Evolutionary conservation across 116 monocot genomes (phyloP), one percentile per base, ranked within the genome.

Genomic region (Trichopus zeylanicus): DNA sequence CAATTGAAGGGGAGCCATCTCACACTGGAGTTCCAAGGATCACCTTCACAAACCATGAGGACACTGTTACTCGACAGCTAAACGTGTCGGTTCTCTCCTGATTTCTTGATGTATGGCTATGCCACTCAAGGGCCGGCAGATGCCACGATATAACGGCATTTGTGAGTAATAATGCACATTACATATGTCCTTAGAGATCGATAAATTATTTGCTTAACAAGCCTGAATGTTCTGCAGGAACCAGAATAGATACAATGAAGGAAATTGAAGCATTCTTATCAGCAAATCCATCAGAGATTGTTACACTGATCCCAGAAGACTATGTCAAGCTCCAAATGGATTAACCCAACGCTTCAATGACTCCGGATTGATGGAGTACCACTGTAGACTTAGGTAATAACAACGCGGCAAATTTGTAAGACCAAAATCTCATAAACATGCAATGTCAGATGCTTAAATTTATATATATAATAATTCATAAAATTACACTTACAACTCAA

Each of bases 231-330:
- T n/a, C n/a, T n/a, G n/a, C 48, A 91, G 86, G 82, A 82, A 70
- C 82, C 79, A 2, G 79, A 5, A 55, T 91, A 22, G 86, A 79
- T 53, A 86, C 86, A 1, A 55, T 91, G 65, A 81, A 49, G 57
- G 86, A 91, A 67, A 78, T 91, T 19, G 77, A 81, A 61, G 53
- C 76, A 12, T 86, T 91, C 60, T 59, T 91, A 18, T 60, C 68
- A 15, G 68, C 75, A 63, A 91, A 91, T 68, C 91, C 85, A 47
- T 73, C 82, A 29, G 91, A 91, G 65, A 82, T 86, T 23, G 62
- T 91, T 33, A 91, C 91, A 8, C 12, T 91, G 55, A 82, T 91
- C 25, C 59, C 86, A 46, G 91, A 91, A 67, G 91, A 86, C 57
- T 91, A 91, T 49, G 84, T 84, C 61, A 72, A 26, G 67, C 82